Percentiles rank a stretch among this genome's conserved stretches.
Evolutionary conservation across 495 filamentous ascomycete genomes (phyloP).

Genomic region (Aspergillus coremiiformis): DNA sequence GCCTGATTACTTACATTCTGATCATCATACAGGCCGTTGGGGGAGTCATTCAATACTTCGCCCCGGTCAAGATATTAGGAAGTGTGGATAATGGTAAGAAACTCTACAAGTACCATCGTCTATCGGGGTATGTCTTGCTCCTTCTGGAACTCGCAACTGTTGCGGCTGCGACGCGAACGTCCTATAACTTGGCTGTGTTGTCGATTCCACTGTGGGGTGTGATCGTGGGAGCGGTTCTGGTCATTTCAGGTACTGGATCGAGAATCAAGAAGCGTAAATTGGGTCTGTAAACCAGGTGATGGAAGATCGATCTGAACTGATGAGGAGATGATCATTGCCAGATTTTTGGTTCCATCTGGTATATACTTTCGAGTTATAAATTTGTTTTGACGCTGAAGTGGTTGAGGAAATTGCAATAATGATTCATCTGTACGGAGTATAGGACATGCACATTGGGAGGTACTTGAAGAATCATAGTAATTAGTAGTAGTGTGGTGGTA

Average conservation of each 20-base stretch:
- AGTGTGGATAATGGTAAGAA: constrained; percentile 70
- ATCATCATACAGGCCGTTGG: constrained; percentile 65
- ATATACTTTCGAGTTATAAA: not conserved
- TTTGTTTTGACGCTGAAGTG: not conserved
- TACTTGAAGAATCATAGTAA: too few relatives aligned
- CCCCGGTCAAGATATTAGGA: constrained; percentile 59
- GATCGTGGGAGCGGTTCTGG: constrained; percentile 50
- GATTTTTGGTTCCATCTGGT: not conserved
- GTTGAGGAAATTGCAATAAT: too few relatives aligned
- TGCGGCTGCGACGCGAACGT: constrained; percentile 65
- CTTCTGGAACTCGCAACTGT: constrained; percentile 65
- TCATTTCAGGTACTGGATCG: constrained; percentile 62
- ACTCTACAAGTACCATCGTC: constrained; percentile 83
- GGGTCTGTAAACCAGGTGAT: constrained; percentile 39
- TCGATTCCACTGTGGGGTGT: constrained; percentile 68
- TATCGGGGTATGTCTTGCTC: constrained; percentile 67
- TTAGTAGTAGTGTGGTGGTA: too few relatives aligned
- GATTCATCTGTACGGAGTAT: too few relatives aligned
- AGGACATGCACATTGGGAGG: too few relatives aligned
- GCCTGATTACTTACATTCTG: constrained; percentile 64
- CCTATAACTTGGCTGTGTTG: constrained; percentile 53
- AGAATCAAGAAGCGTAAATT: constrained; percentile 80
- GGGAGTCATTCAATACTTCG: constrained; percentile 71
- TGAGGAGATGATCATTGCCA: not conserved
- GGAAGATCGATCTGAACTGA: not conserved